Base-by-base conservation (phyloP, 1,139 yeast genomes). In the Candida albicans region DNA sequence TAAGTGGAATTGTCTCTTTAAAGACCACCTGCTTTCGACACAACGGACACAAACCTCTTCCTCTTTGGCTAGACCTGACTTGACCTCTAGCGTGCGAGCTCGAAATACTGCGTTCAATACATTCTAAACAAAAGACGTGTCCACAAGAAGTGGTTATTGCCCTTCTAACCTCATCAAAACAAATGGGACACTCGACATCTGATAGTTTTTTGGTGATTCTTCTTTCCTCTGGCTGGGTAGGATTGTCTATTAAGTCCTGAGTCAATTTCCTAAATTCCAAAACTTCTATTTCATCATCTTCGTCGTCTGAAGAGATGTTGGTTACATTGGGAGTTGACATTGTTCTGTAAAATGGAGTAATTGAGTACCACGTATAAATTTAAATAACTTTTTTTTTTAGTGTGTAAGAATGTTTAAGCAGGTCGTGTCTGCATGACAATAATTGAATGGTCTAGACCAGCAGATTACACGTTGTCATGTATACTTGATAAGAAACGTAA, bases 111-210 rank as follows among this genome's bases (percentile, higher is more conserved):
- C 67, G 73, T 52, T 65, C 74, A 29, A 73, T 62, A 50, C 79
- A 73, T 35, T 70, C 75, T 11, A 73, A 58, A 46, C 79, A 73
- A 52, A 71, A 73, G 2, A 73, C 58, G 51, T 73, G 79, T 7
- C 79, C 79, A 53, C 79, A 73, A 1, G 67, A 56, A 0, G 78
- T 72, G 33, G 67, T 62, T 25, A 77, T 71, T 28, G 78, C 78
- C 37, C 55, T 58, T 4, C 60, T 57, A 32, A 73, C 55, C n/a
- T 64, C 62, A 46, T 73, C 79, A 51, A 73, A 73, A 52, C 79
- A 73, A 18, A 73, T 70, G 14, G 79, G 79, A 51, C 79, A 73
- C 51, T 70, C 71, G 13, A 69, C 56, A 46, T 70, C 73, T 13
- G 64, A 56, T 39, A 73, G 53, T 35, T 59, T 63, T 54, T 72